Conservation (phyloP, 2,329 filamentous ascomycete species). For the Lachnellula hyalina region DNA sequence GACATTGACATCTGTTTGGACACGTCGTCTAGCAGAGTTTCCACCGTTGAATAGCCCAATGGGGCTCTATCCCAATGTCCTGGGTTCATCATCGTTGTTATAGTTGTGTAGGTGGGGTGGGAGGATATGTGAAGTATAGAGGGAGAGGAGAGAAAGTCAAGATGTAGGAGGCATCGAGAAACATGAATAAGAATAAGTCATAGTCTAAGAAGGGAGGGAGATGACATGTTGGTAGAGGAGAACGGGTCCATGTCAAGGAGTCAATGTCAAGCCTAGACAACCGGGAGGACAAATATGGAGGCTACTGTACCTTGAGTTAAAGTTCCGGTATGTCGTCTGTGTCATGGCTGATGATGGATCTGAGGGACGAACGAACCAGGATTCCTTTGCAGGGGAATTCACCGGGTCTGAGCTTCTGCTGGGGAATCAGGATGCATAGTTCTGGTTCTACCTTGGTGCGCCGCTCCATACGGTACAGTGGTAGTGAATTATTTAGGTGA, state of each 20-base stretch:
- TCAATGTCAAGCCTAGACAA: constrained; percentile 28
- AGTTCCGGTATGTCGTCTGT: constrained; percentile 32
- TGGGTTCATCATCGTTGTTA: constrained; percentile 24
- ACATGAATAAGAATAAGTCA: constrained; percentile 17
- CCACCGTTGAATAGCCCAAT: constrained; percentile 34
- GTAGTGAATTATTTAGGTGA: not conserved
- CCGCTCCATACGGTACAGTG: too few species aligned
- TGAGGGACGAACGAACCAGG: constrained; percentile 22
- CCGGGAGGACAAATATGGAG: constrained; percentile 29
- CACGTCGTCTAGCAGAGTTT: constrained; percentile 46
- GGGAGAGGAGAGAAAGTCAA: constrained; percentile 6
- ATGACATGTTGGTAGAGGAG: constrained; percentile 18
- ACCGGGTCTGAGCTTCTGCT: constrained; percentile 30
- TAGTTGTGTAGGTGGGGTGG: not conserved
- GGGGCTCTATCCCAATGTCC: constrained; percentile 18
- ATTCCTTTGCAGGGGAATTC: constrained; percentile 19
- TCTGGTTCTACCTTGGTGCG: not conserved
- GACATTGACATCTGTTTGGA: constrained; percentile 46
- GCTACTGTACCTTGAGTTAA: constrained; percentile 23
- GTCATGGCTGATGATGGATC: constrained; percentile 30
- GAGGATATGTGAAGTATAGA: not conserved
- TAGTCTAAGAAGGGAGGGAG: constrained; percentile 12
- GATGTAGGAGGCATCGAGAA: constrained; percentile 12
- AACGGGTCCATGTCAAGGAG: constrained; percentile 25
- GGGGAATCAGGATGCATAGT: constrained; percentile 22